These are phyloP conservation scores for Pleurotus platypus DNA, from an alignment of 768 basidiomycete species.

Conservation along the genomic window DNA sequence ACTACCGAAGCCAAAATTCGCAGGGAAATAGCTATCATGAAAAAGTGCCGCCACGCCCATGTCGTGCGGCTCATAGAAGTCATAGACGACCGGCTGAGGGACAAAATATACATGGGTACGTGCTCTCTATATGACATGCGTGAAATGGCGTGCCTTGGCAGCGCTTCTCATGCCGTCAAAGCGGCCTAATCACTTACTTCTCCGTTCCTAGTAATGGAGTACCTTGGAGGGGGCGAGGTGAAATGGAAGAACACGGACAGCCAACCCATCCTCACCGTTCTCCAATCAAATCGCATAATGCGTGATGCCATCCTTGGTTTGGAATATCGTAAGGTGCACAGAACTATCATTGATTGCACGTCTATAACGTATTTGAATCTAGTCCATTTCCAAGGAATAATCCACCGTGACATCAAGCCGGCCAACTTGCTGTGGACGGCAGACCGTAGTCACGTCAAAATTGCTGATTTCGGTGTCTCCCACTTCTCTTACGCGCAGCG, in stretches of 20 bases:
- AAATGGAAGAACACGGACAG: constrained; percentile 72
- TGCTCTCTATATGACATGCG: constrained; percentile 14
- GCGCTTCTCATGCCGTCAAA: constrained; percentile 3
- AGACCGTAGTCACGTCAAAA: constrained; percentile 89
- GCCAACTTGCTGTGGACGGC: constrained; percentile 91
- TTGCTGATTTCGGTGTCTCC: constrained; percentile 97
- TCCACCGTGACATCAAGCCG: constrained; percentile 99
- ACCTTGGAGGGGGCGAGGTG: constrained; percentile 92
- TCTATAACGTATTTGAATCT: constrained; percentile 7
- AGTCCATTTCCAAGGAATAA: constrained; percentile 98
- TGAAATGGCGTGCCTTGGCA: not conserved
- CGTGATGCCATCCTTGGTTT: constrained; percentile 92
- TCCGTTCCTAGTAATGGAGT: constrained; percentile 79
- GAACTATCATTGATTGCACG: constrained; percentile 12
- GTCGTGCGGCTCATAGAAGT: constrained; percentile 90
- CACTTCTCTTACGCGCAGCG: constrained; percentile 91
- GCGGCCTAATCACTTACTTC: not conserved
- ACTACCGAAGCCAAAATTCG: constrained; percentile 81
- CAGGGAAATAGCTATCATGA: constrained; percentile 98
- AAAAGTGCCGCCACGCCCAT: constrained; percentile 88
- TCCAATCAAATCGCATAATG: constrained; percentile 83
- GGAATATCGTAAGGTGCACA: constrained; percentile 76
- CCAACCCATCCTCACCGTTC: constrained; percentile 75
- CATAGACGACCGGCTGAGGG: constrained; percentile 86
- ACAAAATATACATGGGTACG: constrained; percentile 93